Conservation (phyloP, 805 yeast genomes). For the Candida vaughaniae region DNA sequence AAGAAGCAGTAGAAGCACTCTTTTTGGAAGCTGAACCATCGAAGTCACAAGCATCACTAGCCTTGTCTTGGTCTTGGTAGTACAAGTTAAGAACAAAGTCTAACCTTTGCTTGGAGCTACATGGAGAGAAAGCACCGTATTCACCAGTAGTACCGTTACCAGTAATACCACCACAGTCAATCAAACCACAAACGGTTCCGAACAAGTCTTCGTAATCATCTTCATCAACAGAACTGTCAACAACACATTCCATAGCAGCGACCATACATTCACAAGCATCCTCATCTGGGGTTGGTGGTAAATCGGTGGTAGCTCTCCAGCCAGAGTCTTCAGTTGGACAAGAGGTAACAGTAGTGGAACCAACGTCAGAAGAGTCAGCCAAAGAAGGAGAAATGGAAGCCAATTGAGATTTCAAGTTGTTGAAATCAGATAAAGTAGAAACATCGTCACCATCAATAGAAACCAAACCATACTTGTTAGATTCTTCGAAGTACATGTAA, state of each 20-base stretch:
- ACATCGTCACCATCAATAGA: constrained; percentile 48
- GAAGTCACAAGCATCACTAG: constrained; percentile 35
- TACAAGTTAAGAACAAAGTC: constrained; percentile 39
- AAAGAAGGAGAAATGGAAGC: constrained; percentile 39
- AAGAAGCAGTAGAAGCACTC: constrained; percentile 31
- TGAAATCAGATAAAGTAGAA: constrained; percentile 61
- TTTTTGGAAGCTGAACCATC: constrained; percentile 41
- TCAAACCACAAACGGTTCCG: constrained; percentile 27
- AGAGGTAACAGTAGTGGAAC: constrained; percentile 28
- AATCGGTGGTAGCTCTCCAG: constrained; percentile 39
- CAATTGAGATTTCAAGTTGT: constrained; percentile 61
- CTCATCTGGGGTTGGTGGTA: constrained; percentile 46
- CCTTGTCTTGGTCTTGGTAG: constrained; percentile 29
- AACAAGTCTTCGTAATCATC: constrained; percentile 37
- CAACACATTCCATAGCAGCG: constrained; percentile 35
- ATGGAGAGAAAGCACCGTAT: constrained; percentile 43
- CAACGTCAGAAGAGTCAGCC: constrained; percentile 19
- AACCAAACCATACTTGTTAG: constrained; percentile 74
- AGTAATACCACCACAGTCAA: constrained; percentile 38
- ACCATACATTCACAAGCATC: constrained; percentile 37
- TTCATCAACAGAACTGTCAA: constrained; percentile 23
- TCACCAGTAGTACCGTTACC: constrained; percentile 39
- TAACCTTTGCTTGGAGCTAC: constrained; percentile 35
- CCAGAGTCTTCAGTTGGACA: constrained; percentile 33
- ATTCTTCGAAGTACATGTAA: constrained; percentile 80